Evolutionary conservation across 495 filamentous ascomycete species (phyloP).

Genomic region (Lophium mytilinum): DNA sequence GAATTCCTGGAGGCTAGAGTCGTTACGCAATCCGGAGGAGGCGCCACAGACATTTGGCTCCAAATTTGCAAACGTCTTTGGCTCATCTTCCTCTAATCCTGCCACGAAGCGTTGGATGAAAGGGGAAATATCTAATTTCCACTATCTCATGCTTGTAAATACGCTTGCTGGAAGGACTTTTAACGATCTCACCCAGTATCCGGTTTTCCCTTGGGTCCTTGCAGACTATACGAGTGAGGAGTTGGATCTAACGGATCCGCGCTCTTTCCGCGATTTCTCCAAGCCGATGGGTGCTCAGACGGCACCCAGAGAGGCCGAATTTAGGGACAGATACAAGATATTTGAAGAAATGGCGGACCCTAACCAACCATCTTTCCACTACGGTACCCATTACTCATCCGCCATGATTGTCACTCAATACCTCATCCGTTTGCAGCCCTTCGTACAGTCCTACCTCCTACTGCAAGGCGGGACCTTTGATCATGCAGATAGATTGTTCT

Average conservation of each 20-base stretch:
- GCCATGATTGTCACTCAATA: constrained; percentile 98
- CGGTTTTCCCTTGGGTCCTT: constrained; percentile 95
- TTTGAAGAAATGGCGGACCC: constrained; percentile 88
- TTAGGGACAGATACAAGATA: constrained; percentile 72
- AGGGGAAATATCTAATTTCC: constrained; percentile 96
- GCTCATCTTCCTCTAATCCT: constrained; percentile 60
- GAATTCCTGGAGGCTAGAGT: constrained; percentile 82
- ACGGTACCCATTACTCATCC: constrained; percentile 96
- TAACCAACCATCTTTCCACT: constrained; percentile 77
- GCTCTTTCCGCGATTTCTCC: constrained; percentile 80
- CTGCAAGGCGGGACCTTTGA: constrained; percentile 95
- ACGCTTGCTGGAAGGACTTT: constrained; percentile 95
- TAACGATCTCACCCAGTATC: constrained; percentile 96
- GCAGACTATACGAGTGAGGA: constrained; percentile 97
- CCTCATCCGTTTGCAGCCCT: constrained; percentile 88
- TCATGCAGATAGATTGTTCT: constrained; percentile 90
- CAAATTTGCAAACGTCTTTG: constrained; percentile 93
- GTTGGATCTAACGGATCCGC: constrained; percentile 73
- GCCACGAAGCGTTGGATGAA: constrained; percentile 85
- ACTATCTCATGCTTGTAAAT: constrained; percentile 97
- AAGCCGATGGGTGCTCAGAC: constrained; percentile 98
- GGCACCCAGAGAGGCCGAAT: constrained; percentile 60
- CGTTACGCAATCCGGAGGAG: constrained; percentile 74
- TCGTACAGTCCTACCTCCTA: constrained; percentile 94
- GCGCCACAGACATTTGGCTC: constrained; percentile 74